Conservation (phyloP, 257 asterid species). For the Solanum chilense region DNA sequence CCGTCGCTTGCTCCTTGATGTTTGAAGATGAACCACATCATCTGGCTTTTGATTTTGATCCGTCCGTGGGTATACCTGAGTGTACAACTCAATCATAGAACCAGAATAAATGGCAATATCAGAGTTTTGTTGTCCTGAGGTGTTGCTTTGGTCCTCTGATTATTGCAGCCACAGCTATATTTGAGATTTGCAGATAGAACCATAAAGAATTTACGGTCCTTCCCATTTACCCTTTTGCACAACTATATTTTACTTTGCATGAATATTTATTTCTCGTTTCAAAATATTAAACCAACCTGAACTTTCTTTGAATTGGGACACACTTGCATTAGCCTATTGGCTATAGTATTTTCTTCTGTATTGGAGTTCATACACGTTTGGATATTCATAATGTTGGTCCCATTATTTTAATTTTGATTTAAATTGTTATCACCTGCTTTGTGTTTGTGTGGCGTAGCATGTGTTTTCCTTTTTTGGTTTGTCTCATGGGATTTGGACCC, state of each 20-base stretch:
- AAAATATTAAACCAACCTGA: neutral
- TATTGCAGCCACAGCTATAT: constrained; percentile 4
- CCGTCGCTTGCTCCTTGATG: constrained; percentile 80
- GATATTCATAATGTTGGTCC: neutral
- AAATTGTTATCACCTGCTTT: neutral
- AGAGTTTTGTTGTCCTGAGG: constrained; percentile 27
- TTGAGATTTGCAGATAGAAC: constrained; percentile 4
- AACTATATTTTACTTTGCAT: neutral
- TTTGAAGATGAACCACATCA: constrained; percentile 20
- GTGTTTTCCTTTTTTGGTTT: too few species aligned
- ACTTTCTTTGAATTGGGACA: neutral
- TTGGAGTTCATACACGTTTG: neutral
- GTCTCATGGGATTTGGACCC: too few species aligned
- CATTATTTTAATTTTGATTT: neutral
- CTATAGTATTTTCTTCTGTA: neutral
- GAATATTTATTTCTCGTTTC: neutral
- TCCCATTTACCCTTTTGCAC: neutral
- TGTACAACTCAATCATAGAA: constrained; percentile 2
- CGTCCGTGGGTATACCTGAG: constrained; percentile 2
- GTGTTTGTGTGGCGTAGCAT: neutral
- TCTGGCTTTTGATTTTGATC: neutral
- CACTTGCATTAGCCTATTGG: neutral
- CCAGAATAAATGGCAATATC: constrained; percentile 24
- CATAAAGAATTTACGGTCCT: neutral
- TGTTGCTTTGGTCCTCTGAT: neutral